These are phyloP conservation scores for Acacia acuminata DNA, from an alignment of 306 rosid species.

Conservation along the genomic window DNA sequence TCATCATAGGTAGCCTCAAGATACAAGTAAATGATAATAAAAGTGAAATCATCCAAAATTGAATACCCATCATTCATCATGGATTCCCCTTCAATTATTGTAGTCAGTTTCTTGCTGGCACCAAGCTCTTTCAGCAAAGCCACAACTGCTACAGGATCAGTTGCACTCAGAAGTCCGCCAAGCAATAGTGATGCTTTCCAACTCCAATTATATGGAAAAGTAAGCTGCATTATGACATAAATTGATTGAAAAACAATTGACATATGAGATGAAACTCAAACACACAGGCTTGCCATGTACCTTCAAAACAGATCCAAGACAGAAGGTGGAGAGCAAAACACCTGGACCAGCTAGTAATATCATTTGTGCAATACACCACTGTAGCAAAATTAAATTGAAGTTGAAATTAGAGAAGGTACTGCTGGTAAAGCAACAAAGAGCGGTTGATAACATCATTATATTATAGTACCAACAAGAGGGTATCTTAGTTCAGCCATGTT, in stretches of 20 bases:
- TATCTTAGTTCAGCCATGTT: too few relatives aligned
- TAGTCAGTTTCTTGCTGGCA: constrained; percentile 92
- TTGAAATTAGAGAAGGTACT: not conserved
- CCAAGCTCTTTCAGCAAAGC: constrained; percentile 94
- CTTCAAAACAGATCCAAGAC: constrained; percentile 90
- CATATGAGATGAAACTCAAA: constrained; percentile 7
- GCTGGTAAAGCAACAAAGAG: constrained; percentile 4
- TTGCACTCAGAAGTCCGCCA: constrained; percentile 96
- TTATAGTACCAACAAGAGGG: constrained; percentile 4
- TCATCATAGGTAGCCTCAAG: constrained; percentile 71
- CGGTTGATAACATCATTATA: constrained; percentile 1
- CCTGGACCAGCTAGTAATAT: constrained; percentile 87
- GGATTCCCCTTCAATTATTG: constrained; percentile 97
- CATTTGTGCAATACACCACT: constrained; percentile 95
- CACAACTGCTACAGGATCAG: constrained; percentile 98
- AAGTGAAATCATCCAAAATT: constrained; percentile 16
- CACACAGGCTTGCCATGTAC: constrained; percentile 43
- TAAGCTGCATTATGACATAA: constrained; percentile 53
- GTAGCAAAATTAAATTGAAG: constrained; percentile 32
- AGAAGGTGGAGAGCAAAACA: constrained; percentile 72
- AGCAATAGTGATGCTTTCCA: constrained; percentile 96
- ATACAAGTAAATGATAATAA: not conserved
- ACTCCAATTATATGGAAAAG: constrained; percentile 88
- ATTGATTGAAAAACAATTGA: constrained; percentile 8
- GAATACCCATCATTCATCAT: constrained; percentile 97